Evolutionary conservation across 129 eudicot genomes (phyloP), one percentile per base, ranked within the genome.

Genomic region (Artemisia argyi): DNA sequence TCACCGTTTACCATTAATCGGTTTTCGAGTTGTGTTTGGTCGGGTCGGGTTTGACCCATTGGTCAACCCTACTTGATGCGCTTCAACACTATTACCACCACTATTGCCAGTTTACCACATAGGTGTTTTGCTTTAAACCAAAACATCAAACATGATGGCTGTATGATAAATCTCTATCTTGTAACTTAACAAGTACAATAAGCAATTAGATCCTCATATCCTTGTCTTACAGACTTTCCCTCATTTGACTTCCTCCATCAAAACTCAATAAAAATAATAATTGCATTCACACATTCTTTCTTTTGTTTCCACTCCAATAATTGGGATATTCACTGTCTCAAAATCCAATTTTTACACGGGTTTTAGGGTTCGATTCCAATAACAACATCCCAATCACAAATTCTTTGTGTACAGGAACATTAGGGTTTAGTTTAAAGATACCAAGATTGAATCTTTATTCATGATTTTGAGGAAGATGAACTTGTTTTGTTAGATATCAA

Each of bases 401-500:
- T 7, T 57, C 5, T 11, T 18, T 39, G 10, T 39, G 9, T 20
- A 18, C 14, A 20, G 12, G 3, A 8, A 58, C 14, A 18, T 58
- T 20, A 20, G 35, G 35, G 4, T 58, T 58, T 30, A 58, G 14
- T 20, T 58, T 1, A 11, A 14, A 39, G 10, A 39, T 58, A 58
- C n/a, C 63, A 58, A 20, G 12, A 18, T 14, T 13, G 1, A 20
- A 39, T 39, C 46, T 7, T 39, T 56, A 56, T 3, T 11, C 26
- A 58, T 14, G 63, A 58, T 58, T 15, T 30, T 22, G 35, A 58
- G 63, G n/a, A 58, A 19, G 63, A 7, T 81, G 53, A 63, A 58
- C 66, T 77, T 84, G 65, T 14, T 80, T 77, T 82, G 53, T 63
- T 84, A 54, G 30, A 47, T 30, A 39, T 54, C 64, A 18, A 83